phyloP scores from a whole-genome alignment of 345 rosid genomes.

The Excoecaria cochinchinensis region DNA sequence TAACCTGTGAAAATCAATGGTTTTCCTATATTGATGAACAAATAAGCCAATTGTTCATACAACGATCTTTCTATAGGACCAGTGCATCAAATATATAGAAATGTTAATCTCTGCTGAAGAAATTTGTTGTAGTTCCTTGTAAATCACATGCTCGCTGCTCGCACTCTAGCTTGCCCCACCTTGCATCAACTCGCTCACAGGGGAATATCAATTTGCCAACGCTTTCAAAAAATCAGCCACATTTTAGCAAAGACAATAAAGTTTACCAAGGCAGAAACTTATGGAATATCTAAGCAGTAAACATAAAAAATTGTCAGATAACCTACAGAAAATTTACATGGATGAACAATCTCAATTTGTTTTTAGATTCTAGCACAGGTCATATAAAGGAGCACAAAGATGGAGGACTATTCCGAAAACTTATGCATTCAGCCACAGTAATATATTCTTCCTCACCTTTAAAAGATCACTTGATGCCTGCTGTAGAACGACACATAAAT shows the following conservation, averaged over 20 bases:
- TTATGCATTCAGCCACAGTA: not conserved
- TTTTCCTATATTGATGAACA: not conserved
- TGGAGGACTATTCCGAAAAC: not conserved
- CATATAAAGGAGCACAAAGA: no score
- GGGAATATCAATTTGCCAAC: constrained; percentile 67
- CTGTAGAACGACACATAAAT: not conserved
- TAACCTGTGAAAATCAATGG: not conserved
- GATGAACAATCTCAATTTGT: not conserved
- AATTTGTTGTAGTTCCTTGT: constrained; percentile 48
- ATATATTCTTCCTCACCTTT: not conserved
- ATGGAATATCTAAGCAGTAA: not conserved
- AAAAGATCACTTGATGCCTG: not conserved
- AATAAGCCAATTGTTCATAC: not conserved
- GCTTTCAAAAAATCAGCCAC: constrained; percentile 33
- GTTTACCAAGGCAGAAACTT: not conserved
- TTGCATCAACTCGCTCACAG: constrained; percentile 87
- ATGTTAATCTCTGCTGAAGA: constrained; percentile 13
- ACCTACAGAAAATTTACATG: not conserved
- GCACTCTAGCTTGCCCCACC: constrained; percentile 98
- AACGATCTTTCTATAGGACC: not conserved
- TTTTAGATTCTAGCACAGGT: not conserved
- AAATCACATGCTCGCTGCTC: constrained; percentile 82
- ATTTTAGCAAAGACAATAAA: constrained; percentile 1
- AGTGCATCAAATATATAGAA: not conserved
- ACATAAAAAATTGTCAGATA: not conserved